phyloP scores from a whole-genome alignment of 305 asterid species.

The Petunia hybrid region DNA sequence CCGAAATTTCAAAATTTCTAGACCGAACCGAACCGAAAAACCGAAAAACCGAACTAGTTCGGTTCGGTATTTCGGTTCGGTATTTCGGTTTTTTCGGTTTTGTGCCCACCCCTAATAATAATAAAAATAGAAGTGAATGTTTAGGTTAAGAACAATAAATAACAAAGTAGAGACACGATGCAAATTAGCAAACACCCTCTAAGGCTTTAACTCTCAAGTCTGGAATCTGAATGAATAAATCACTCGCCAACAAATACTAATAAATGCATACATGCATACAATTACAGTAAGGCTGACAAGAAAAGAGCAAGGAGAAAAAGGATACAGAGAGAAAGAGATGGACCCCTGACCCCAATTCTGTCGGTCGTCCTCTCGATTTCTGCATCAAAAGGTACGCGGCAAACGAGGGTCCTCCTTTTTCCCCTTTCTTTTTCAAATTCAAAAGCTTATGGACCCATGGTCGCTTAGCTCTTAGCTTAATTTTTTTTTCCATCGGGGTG shows the following conservation, averaged over 20 bases:
- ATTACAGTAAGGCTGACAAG: neutral
- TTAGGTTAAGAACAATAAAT: neutral
- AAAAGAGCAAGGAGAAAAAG: neutral
- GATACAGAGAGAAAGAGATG: neutral
- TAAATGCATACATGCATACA: neutral
- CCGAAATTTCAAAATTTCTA: no score
- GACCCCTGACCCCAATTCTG: slow-evolving; percentile 28
- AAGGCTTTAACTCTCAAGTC: neutral
- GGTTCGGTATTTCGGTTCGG: no score
- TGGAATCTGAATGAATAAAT: neutral
- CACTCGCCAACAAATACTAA: neutral
- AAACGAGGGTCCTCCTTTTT: slow-evolving; percentile 47
- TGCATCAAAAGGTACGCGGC: slow-evolving; percentile 43
- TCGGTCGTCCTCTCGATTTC: slow-evolving; percentile 41
- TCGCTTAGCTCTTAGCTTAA: no score
- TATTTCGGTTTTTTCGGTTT: no score
- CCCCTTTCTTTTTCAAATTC: neutral
- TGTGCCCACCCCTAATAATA: no score
- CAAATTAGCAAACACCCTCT: neutral
- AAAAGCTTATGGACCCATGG: slow-evolving; percentile 6
- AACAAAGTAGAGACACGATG: neutral
- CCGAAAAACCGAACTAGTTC: no score
- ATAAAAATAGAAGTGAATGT: no score
- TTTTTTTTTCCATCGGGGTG: no score
- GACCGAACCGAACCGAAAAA: no score